phyloP scores from a whole-genome alignment of 345 rosid genomes.

The Kandelia obovata region DNA sequence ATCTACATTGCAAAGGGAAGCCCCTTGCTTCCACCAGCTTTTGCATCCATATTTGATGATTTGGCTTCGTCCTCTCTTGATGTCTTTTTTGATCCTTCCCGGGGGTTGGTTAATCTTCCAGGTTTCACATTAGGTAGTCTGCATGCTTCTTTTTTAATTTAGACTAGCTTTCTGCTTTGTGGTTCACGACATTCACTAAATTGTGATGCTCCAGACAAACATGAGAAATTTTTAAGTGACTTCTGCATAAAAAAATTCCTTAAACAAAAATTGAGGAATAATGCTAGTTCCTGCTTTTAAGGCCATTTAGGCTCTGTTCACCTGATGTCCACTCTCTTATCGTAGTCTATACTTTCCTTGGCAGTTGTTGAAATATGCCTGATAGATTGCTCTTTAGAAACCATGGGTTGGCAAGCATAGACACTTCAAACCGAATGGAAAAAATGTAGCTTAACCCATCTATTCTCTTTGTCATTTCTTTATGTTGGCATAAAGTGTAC shows the following conservation, averaged over 20 bases:
- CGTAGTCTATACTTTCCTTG: not conserved
- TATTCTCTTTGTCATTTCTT: not conserved
- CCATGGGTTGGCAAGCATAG: not conserved
- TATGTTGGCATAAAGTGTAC: not conserved
- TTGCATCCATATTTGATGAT: slow-evolving; percentile 87
- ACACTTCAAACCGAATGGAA: not conserved
- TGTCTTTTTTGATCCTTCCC: slow-evolving; percentile 92
- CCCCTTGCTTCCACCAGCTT: slow-evolving; percentile 79
- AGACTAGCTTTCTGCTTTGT: not conserved
- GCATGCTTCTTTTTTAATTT: not conserved
- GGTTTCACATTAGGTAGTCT: slow-evolving; percentile 72
- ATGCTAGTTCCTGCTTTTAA: too few species aligned
- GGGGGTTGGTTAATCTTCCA: slow-evolving; percentile 65
- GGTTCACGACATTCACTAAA: not conserved
- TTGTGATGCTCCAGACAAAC: not conserved
- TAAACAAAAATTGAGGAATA: too few species aligned
- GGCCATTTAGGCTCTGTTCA: not conserved
- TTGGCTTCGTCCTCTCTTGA: slow-evolving; percentile 88
- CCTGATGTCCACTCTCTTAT: not conserved
- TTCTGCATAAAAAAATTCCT: too few species aligned
- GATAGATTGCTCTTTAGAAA: not conserved
- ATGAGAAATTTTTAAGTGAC: too few species aligned
- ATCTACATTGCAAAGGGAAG: slow-evolving; percentile 93
- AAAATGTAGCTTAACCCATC: not conserved
- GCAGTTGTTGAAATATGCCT: not conserved